These are phyloP conservation scores for Cryphonectria parasitica DNA, from an alignment of 2,329 filamentous ascomycete species.

Conservation along the genomic window DNA sequence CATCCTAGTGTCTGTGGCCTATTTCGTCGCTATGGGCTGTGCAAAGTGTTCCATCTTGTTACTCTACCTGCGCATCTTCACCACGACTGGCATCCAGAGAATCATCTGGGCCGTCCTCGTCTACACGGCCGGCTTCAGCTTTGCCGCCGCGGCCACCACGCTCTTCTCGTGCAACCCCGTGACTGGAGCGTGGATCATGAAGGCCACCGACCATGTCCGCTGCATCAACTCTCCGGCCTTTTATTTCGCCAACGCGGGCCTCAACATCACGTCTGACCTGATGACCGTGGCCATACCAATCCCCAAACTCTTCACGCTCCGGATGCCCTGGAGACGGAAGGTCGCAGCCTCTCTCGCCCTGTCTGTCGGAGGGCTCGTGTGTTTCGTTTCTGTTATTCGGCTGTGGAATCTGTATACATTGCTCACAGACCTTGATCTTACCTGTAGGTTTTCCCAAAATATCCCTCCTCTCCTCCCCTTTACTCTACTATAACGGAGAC, in stretches of 20 bases:
- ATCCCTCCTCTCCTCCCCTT: background rate
- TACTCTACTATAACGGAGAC: background rate
- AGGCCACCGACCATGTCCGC: background rate
- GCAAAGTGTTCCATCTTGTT: background rate
- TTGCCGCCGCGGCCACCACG: background rate
- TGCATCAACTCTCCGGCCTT: constrained; percentile 4
- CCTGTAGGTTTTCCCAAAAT: background rate
- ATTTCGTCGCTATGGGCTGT: background rate
- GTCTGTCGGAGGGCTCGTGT: background rate
- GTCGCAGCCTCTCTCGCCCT: background rate
- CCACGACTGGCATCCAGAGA: constrained; percentile 2
- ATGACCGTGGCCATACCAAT: constrained; percentile 7
- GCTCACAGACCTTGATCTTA: background rate
- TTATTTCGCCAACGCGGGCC: constrained; percentile 1
- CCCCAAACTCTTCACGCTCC: constrained; percentile 1
- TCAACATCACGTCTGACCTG: constrained; percentile 8
- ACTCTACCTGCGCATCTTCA: background rate
- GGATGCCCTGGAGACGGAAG: background rate
- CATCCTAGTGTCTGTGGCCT: background rate
- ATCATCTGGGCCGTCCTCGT: background rate
- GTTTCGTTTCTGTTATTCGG: background rate
- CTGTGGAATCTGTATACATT: background rate
- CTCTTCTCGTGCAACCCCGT: constrained; percentile 1
- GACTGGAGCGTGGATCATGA: background rate
- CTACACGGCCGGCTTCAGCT: background rate